Evolutionary conservation across 768 basidiomycete species (phyloP).

Genomic region (Amanita fuliginea): DNA sequence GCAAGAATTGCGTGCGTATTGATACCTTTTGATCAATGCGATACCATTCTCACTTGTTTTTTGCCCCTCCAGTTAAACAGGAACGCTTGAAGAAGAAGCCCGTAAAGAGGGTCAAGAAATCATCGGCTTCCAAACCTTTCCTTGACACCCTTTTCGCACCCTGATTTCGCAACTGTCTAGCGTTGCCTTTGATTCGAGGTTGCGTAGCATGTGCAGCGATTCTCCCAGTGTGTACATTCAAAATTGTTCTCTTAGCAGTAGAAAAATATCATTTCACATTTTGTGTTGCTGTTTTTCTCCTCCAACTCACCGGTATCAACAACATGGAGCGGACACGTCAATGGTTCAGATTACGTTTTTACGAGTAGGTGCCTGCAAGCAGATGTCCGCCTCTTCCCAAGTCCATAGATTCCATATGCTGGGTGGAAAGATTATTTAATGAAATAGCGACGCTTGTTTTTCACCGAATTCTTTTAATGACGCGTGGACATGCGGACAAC

Average conservation of each 20-base stretch:
- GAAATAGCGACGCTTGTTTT: too few species aligned
- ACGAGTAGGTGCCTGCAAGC: too few species aligned
- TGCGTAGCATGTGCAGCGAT: not conserved
- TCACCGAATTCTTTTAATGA: too few species aligned
- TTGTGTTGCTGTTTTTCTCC: too few species aligned
- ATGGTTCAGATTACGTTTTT: too few species aligned
- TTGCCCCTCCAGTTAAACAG: constrained; percentile 52
- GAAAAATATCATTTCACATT: too few species aligned
- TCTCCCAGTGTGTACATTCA: not conserved
- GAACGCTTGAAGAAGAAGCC: constrained; percentile 59
- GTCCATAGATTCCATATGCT: too few species aligned
- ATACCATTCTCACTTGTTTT: not conserved
- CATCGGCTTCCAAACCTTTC: constrained; percentile 74
- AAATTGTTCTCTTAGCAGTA: too few species aligned
- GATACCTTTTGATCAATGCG: not conserved
- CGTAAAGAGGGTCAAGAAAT: constrained; percentile 54
- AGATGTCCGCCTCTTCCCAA: too few species aligned
- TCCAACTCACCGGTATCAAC: too few species aligned
- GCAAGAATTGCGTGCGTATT: constrained; percentile 72
- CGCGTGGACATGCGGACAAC: not conserved
- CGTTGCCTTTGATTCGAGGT: not conserved
- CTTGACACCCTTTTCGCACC: constrained; percentile 76
- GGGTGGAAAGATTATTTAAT: too few species aligned
- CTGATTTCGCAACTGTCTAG: constrained; percentile 25
- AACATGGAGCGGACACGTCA: too few species aligned